Percentiles rank a stretch among this genome's conserved stretches.
These are phyloP conservation scores for Lachnellula subtilissima DNA, from an alignment of 2,329 filamentous ascomycete species.

Conservation along the genomic window DNA sequence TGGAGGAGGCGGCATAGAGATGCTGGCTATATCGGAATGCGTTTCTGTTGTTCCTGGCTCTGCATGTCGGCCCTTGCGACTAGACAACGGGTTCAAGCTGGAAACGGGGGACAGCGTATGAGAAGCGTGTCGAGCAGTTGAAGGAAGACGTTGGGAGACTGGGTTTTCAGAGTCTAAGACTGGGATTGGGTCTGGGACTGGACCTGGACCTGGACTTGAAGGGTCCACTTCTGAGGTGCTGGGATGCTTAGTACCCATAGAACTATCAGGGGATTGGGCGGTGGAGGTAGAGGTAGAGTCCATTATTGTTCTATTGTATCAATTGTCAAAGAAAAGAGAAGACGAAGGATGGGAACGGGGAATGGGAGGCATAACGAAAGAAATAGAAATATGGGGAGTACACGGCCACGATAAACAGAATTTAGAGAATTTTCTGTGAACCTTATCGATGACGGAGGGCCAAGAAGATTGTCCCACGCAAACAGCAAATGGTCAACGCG, in stretches of 20 bases:
- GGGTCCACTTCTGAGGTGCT: constrained; percentile 12
- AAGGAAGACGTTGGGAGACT: not conserved
- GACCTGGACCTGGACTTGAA: constrained; percentile 6
- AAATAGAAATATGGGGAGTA: too few species aligned
- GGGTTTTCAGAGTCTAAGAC: not conserved
- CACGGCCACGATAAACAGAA: too few species aligned
- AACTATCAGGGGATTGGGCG: constrained; percentile 2
- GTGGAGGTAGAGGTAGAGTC: not conserved
- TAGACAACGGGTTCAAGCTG: constrained; percentile 30
- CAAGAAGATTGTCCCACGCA: too few species aligned
- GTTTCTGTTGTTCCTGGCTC: constrained; percentile 55
- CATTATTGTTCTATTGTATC: not conserved
- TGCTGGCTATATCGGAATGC: constrained; percentile 54
- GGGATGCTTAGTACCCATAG: constrained; percentile 20
- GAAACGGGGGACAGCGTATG: constrained; percentile 45
- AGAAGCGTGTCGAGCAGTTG: constrained; percentile 15
- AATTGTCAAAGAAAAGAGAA: constrained; percentile 4
- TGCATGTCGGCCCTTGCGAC: constrained; percentile 52
- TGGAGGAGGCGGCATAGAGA: constrained; percentile 59
- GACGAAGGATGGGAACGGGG: not conserved
- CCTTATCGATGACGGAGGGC: too few species aligned
- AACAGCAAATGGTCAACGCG: too few species aligned
- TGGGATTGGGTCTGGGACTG: constrained; percentile 7
- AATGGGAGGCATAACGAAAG: not conserved
- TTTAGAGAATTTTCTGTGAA: too few species aligned